Evolutionary conservation across 768 basidiomycete species (phyloP).

Genomic region (Pleurotus djamor): DNA sequence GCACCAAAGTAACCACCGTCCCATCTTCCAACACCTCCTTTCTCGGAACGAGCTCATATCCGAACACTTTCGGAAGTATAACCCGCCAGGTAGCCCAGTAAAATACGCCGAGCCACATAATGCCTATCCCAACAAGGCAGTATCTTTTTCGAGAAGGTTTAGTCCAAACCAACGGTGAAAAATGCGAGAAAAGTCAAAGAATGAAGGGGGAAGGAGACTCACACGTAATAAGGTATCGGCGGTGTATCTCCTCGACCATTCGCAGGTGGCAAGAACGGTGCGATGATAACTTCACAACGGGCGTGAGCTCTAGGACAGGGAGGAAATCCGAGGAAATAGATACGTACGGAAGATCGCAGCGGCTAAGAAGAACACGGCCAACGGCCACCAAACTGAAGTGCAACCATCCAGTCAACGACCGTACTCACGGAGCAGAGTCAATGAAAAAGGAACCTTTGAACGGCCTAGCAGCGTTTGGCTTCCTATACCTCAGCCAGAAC

Average conservation of each 20-base stretch:
- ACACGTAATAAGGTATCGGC: constrained; percentile 58
- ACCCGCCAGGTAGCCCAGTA: constrained; percentile 59
- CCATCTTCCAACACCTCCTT: constrained; percentile 51
- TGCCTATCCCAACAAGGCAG: constrained; percentile 49
- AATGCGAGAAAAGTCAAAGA: constrained; percentile 18
- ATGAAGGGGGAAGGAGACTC: not conserved
- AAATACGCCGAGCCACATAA: constrained; percentile 41
- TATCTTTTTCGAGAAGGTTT: constrained; percentile 29
- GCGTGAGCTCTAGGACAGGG: not conserved
- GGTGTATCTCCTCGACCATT: constrained; percentile 58
- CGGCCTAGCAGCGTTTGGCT: constrained; percentile 43
- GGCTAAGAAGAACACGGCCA: constrained; percentile 53
- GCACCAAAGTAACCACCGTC: constrained; percentile 50
- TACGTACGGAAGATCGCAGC: constrained; percentile 48
- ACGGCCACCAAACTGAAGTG: constrained; percentile 47
- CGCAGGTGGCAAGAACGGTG: constrained; percentile 53
- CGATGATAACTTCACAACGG: constrained; percentile 43
- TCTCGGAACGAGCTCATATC: constrained; percentile 43
- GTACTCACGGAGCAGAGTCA: not conserved
- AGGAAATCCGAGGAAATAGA: not conserved
- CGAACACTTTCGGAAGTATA: constrained; percentile 44
- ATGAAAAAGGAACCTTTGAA: constrained; percentile 42
- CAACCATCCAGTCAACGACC: not conserved
- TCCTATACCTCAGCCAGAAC: constrained; percentile 53
- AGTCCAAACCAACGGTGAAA: not conserved